Percentiles rank a stretch among this genome's conserved stretches.
Evolutionary conservation across 2,329 filamentous ascomycete species (phyloP).

Genomic region (Clathrospora elynae): DNA sequence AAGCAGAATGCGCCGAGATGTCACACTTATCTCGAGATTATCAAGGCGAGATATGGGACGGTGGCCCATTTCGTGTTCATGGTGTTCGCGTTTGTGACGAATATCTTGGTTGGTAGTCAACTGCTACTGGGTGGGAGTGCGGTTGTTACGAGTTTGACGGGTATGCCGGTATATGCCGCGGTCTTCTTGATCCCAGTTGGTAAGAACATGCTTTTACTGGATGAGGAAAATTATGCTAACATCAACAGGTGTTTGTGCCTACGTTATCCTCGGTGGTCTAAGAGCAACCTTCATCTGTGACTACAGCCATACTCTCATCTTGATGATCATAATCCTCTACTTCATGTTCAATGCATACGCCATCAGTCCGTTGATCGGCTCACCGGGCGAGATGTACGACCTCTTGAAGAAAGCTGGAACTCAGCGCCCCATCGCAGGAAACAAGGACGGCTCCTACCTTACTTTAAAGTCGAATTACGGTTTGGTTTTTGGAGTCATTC

Average conservation of each 20-base stretch:
- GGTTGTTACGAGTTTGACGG: slow-evolving; percentile 51
- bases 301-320: slow-evolving; percentile 49
- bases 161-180: slow-evolving; percentile 53
- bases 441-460: slow-evolving; percentile 50
- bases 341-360: slow-evolving; percentile 53
- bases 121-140: slow-evolving; percentile 52
- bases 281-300: slow-evolving; percentile 52
- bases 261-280: slow-evolving; percentile 46
- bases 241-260: slow-evolving; percentile 40
- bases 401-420: slow-evolving; percentile 46
- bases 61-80: slow-evolving; percentile 50
- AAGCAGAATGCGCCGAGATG: slow-evolving; percentile 50
- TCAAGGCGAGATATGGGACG: slow-evolving; percentile 49
- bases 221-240: slow-evolving; percentile 11
- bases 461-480: slow-evolving; percentile 51
- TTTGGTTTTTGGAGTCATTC: slow-evolving; percentile 53
- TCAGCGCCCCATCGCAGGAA: slow-evolving; percentile 47
- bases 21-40: slow-evolving; percentile 52
- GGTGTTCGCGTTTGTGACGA: slow-evolving; percentile 51
- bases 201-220: slow-evolving; percentile 4
- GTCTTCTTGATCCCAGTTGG: slow-evolving; percentile 52
- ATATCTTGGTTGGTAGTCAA: slow-evolving; percentile 52
- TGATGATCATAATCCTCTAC: slow-evolving; percentile 53
- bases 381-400: slow-evolving; percentile 49
- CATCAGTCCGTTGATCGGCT: slow-evolving; percentile 48